phyloP scores from a whole-genome alignment of 2,329 filamentous ascomycete species.

The Sporothrix mexicana region DNA sequence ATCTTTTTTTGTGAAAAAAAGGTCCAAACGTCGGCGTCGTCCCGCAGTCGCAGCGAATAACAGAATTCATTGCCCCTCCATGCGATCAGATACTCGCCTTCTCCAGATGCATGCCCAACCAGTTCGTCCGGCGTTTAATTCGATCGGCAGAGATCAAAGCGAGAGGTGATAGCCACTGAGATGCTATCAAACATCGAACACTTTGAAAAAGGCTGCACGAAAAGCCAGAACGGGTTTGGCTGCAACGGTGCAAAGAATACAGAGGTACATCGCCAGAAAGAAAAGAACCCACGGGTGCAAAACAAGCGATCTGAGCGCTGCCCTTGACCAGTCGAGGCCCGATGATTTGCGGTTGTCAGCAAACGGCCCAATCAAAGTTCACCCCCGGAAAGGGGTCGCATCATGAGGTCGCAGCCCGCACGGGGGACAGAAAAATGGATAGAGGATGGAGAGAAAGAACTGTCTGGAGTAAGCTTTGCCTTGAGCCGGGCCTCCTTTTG shows the following conservation, averaged over 20 bases:
- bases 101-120: neutral
- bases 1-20: neutral
- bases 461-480: neutral
- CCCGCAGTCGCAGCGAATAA: neutral
- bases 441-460: no score
- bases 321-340: neutral
- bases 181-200: neutral
- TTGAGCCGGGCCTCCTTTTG: neutral
- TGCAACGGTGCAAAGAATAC: constrained; percentile 1
- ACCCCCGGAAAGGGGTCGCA: neutral
- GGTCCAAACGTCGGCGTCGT: neutral
- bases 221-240: neutral
- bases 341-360: neutral
- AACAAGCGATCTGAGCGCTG: constrained; percentile 22
- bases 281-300: no score
- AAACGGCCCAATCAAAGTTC: neutral
- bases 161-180: neutral
- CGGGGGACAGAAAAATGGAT: neutral
- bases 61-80: neutral
- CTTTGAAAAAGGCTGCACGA: neutral
- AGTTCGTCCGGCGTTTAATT: constrained; percentile 14
- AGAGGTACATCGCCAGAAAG: neutral
- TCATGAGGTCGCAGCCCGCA: constrained; percentile 22
- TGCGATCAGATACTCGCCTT: constrained; percentile 2
- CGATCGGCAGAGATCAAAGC: constrained; percentile 11